phyloP scores from a whole-genome alignment of 495 filamentous ascomycete species.

The Tuber aestivum region DNA sequence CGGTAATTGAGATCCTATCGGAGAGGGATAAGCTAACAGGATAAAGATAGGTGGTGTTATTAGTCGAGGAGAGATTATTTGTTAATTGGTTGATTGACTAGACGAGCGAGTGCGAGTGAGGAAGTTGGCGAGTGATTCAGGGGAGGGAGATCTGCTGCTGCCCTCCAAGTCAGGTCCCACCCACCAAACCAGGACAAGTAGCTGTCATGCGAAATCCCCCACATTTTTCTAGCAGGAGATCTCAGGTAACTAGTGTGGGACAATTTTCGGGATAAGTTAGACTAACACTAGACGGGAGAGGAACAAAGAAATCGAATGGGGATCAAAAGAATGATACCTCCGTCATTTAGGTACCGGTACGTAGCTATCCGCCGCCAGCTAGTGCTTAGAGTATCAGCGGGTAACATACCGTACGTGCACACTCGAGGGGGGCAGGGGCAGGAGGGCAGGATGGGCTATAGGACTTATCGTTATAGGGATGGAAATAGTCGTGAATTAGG shows the following conservation, averaged over 20 bases:
- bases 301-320: not conserved
- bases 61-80: not conserved
- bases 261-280: slow-evolving; percentile 2
- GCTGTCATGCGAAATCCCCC: not conserved
- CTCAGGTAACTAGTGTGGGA: not conserved
- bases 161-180: not conserved
- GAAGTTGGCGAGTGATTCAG: not conserved
- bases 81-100: not conserved
- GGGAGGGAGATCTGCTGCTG: not conserved
- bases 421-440: no score
- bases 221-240: not conserved
- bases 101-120: not conserved
- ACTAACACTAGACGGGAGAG: not conserved
- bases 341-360: not conserved
- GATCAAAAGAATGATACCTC: not conserved
- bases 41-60: not conserved
- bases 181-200: not conserved
- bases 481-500: not conserved
- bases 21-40: not conserved
- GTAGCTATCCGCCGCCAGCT: not conserved
- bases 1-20: not conserved
- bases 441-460: not conserved
- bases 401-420: not conserved
- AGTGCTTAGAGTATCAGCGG: not conserved
- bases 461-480: not conserved